Percentiles rank a stretch among this genome's conserved stretches.
These are phyloP conservation scores for Aspergillus ochraceoroseus DNA, from an alignment of 2,329 filamentous ascomycete genomes.

Conservation along the genomic window DNA sequence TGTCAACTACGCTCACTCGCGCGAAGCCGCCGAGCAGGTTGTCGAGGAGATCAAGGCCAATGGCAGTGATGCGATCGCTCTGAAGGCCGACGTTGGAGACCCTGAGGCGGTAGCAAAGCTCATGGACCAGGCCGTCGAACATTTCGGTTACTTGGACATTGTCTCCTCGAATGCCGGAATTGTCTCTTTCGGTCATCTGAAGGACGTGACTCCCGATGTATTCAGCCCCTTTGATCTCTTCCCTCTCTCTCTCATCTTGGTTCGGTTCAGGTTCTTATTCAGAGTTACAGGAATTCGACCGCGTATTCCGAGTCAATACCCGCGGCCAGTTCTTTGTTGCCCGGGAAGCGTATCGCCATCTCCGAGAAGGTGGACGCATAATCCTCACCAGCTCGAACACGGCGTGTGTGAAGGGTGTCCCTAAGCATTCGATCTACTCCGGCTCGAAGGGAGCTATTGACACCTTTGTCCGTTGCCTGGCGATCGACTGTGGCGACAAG, in stretches of 20 bases:
- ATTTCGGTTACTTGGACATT: conserved; percentile 65
- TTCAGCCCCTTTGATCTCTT: background rate
- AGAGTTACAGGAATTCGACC: conserved; percentile 43
- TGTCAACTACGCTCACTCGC: conserved; percentile 54
- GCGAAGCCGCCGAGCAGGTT: conserved; percentile 60
- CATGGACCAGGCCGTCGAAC: conserved; percentile 58
- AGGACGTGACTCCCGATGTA: conserved; percentile 24
- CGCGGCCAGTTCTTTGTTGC: conserved; percentile 61
- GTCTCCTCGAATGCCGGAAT: conserved; percentile 44
- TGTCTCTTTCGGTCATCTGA: conserved; percentile 40
- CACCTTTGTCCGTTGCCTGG: conserved; percentile 70
- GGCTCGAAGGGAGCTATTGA: conserved; percentile 72
- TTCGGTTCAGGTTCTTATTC: too few species aligned
- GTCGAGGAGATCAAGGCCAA: conserved; percentile 61
- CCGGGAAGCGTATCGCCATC: conserved; percentile 63
- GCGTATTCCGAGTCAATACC: conserved; percentile 59
- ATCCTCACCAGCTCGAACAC: conserved; percentile 70
- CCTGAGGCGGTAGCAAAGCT: conserved; percentile 54
- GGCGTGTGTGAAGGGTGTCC: conserved; percentile 49
- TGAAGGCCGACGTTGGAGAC: conserved; percentile 66
- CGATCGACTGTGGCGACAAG: conserved; percentile 63
- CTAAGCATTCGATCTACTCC: conserved; percentile 68
- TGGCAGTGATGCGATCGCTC: conserved; percentile 58
- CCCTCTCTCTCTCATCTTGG: too few species aligned
- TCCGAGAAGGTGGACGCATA: conserved; percentile 64